Evolutionary conservation across 2,329 filamentous ascomycete genomes (phyloP), one percentile per base, ranked within the genome.

Genomic region (Colletotrichum higginsianum): DNA sequence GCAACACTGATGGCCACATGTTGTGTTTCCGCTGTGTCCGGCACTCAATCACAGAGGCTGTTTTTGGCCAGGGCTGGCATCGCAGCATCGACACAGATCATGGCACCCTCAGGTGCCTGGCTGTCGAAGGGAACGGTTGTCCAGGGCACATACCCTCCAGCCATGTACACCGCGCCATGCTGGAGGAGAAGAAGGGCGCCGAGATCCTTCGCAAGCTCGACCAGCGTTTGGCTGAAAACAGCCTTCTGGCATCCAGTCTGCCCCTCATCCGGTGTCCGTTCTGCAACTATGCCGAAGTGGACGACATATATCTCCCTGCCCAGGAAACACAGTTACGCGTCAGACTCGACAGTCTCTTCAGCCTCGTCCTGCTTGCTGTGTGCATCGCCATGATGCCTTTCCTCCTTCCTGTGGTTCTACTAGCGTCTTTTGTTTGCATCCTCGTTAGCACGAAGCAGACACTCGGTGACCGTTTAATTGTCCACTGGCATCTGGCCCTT

Each of bases 41-140:
- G 74, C 90, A 93, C 74, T 92, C 95, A 13, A 88, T 96, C 71
- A 93, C 92, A 61, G 96, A 98, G 79, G 95, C 95, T 2, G 85
- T 98, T 0, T 98, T 97, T 79, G 96, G 96, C 0, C 96, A 98
- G 80, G 94, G 94, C 63, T 98, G 96, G 94, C 89, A 90, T 61
- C 91, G 93, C 71, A 96, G 90, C 76, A 92, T 98, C 76, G 89
- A 96, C 78, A 82, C 89, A 38, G 87, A 91, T 70, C 89, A 87
- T 47, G 93, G 93, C 47, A 95, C 94, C 0, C 86, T 98, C 65
- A 90, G 89, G 72, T 98, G 96, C 79, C 88, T 97, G n/a, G 94
- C 95, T 1, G 91, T 94, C 0, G 88, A 92, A 61, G 85, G 88
- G 0, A 83, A 87, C 55, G 90, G 89, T n/a, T 98, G 96, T 76